Conservation (phyloP, 164 flowering plant genomes). For the Stephania yunnanensis region DNA sequence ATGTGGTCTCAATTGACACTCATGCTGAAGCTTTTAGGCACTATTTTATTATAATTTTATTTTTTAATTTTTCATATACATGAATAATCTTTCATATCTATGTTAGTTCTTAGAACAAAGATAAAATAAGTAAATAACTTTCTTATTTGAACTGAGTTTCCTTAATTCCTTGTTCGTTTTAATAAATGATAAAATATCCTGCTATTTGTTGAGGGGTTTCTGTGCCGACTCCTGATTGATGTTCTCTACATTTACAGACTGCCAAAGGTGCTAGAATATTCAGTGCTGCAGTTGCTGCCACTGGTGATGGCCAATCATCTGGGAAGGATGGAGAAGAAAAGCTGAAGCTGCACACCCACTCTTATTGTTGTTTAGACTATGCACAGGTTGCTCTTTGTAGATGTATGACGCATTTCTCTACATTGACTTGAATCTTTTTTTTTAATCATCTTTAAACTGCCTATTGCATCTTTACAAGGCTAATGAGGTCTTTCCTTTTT, state of each 20-base stretch:
- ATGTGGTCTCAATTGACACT: neutral
- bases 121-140: neutral
- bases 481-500: neutral
- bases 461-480: neutral
- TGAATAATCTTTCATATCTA: neutral
- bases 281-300: slow-evolving; percentile 81
- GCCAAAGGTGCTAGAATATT: slow-evolving; percentile 82
- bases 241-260: slow-evolving; percentile 57
- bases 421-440: neutral
- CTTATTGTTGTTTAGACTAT: slow-evolving; percentile 90
- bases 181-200: neutral
- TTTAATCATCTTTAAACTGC: neutral
- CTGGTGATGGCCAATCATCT: slow-evolving; percentile 49
- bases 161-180: neutral
- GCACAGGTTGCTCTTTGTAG: slow-evolving; percentile 60
- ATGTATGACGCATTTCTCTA: slow-evolving; percentile 6
- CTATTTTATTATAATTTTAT: neutral
- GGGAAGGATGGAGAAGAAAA: slow-evolving; percentile 81
- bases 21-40: neutral
- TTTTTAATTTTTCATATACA: neutral
- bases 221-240: neutral
- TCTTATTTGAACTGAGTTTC: neutral
- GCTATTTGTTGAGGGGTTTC: neutral
- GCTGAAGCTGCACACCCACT: slow-evolving; percentile 88
- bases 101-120: neutral